Base-by-base conservation (phyloP, 768 basidiomycete species). In the Ramaria rubella region DNA sequence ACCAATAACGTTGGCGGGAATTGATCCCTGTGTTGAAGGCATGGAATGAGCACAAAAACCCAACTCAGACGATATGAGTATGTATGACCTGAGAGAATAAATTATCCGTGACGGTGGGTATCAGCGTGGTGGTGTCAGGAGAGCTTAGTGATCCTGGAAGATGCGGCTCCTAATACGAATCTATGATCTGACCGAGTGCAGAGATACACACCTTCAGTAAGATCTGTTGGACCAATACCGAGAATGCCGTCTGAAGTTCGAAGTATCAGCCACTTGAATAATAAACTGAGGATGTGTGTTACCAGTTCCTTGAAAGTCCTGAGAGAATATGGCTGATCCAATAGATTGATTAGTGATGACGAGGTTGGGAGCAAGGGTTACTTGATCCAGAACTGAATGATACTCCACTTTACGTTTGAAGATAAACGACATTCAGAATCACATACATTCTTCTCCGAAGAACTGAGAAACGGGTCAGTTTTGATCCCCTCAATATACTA, bases 1-100 rank as follows among this genome's bases (percentile, higher is more conserved):
- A 29, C 78, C 75, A 57, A 84, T 70, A 24, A 70, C 60, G 52
- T 77, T 62, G 24, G 69, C 48, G 21, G 64, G 46, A 57, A 81
- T 81, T 1, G 60, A 56, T 5, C 77, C 75, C 40, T 72, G 66
- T 33, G 49, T 24, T 44, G 12, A 58, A 44, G 50, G 52, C 40
- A 44, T 58, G 34, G 26, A 45, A 19, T 19, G 21, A 45, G 19
- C 15, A 45, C 21, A 9, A 7, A 45, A 19, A 45, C 19, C 7
- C 43, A 45, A 19, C 21, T 45, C 9, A 24, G 19, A 19, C 43
- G 19, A n/a, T n/a, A n/a, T n/a, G 43, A 45, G 9, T 9, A 45
- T 45, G 17, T 36, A 36, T 8, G 9, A 45, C 48, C 29, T 49
- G 48, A 33, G n/a, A 9, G 49, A 36, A 59, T 9, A 59, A 46